Evolutionary conservation across 176 grass and related monocot species (phyloP), one percentile per base, ranked within the genome.

Genomic region (Lolium perenne): DNA sequence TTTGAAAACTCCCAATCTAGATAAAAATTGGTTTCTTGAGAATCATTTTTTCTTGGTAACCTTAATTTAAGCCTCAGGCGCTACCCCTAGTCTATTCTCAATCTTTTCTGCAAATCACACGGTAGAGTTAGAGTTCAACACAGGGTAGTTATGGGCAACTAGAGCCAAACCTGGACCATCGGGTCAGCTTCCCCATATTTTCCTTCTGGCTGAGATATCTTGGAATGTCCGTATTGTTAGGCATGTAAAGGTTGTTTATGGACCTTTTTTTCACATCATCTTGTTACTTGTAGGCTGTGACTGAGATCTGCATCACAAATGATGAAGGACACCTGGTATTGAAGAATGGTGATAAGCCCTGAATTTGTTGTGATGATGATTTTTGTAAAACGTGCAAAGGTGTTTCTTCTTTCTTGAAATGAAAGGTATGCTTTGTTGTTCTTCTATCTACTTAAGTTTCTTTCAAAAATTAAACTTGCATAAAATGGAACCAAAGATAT

Each of bases 281-380:
- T 78, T 74, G n/a, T 75, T 72, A 54, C 35, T 57, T 85, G 69
- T 46, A 91, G 87, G 51, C 13, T 48, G 84, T 89, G 16, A 32
- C 84, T 40, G 91, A 92, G 80, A 76, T 87, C 61, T 92, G 91
- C 68, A 45, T 76, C 46, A 73, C 17, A 23, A 87, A 75, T 76
- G 91, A 89, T 74, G 79, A 92, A 35, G 86, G 90, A 51, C 35
- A 40, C 74, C 49, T 86, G 60, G 17, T 64, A 8, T 68, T 92
- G 75, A 92, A 86, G 89, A 92, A 82, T 84, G 91, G 91, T 76
- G 91, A 92, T 71, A 84, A 89, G 67, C 83, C 79, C 23, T 89
- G 87, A 86, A 13, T 70, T 80, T 45, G 7, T 48, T 71, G 74
- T 9, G 4, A 47, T 21, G n/a, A 56, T n/a, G 22, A 72, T 21